A percentile compares a stretch with the other conserved stretches of the same genome.
Conservation (phyloP, 2,329 filamentous ascomycete species). For the Amylocarpus encephaloides region DNA sequence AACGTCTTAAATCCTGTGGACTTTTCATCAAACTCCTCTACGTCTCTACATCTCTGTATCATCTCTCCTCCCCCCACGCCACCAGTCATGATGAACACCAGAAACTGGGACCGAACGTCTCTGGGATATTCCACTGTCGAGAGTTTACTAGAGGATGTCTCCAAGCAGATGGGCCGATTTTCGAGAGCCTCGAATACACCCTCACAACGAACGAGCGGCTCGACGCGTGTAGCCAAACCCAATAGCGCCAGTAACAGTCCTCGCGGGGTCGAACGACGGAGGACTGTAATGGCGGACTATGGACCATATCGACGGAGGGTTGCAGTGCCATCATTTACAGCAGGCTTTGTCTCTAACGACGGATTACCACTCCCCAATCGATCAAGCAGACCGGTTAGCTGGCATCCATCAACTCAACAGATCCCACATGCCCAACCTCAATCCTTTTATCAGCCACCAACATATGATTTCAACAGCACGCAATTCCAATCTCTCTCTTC, state of each 20-base stretch:
- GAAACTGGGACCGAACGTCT: slow-evolving; percentile 17
- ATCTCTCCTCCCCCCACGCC: slow-evolving; percentile 11
- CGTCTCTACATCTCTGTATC: slow-evolving; percentile 1
- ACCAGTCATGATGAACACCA: slow-evolving; percentile 24
- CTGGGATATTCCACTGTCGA: slow-evolving; percentile 36
- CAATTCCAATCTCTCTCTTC: slow-evolving; percentile 31
- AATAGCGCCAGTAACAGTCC: slow-evolving; percentile 65
- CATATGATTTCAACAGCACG: slow-evolving; percentile 31
- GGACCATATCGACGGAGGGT: slow-evolving; percentile 24
- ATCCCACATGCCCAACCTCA: slow-evolving; percentile 30
- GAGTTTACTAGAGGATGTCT: slow-evolving; percentile 44
- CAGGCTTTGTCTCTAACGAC: slow-evolving; percentile 35
- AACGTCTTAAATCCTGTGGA: neutral
- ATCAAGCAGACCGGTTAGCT: slow-evolving; percentile 60
- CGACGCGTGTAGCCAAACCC: slow-evolving; percentile 58
- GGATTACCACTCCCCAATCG: slow-evolving; percentile 27
- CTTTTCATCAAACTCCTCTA: neutral
- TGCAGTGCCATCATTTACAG: slow-evolving; percentile 42
- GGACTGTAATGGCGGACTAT: slow-evolving; percentile 48
- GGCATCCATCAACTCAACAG: slow-evolving; percentile 61
- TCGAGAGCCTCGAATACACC: slow-evolving; percentile 45
- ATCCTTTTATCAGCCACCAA: slow-evolving; percentile 33
- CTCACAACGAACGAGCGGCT: slow-evolving; percentile 36
- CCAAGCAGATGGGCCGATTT: slow-evolving; percentile 44
- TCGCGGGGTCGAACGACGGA: slow-evolving; percentile 47